phyloP scores from a whole-genome alignment of 2,329 filamentous ascomycete species.

The Chrysosporium keratinophilum region DNA sequence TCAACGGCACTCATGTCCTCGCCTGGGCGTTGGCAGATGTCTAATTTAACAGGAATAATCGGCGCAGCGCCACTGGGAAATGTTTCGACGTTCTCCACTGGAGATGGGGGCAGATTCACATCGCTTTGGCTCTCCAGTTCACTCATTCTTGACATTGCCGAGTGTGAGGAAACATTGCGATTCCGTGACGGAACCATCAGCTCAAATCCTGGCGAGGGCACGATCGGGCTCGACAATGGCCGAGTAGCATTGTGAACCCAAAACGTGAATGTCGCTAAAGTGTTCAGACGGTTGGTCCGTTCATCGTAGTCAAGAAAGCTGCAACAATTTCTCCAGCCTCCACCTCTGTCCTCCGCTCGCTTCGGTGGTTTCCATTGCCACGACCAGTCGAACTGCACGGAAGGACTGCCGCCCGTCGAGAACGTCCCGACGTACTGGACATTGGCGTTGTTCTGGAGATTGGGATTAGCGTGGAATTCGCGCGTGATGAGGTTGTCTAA shows the following conservation, averaged over 20 bases:
- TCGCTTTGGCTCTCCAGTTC: slow-evolving; percentile 46
- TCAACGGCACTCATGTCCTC: slow-evolving; percentile 79
- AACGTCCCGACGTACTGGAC: slow-evolving; percentile 93
- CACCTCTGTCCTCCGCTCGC: slow-evolving; percentile 64
- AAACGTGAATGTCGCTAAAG: slow-evolving; percentile 85
- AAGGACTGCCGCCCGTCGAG: slow-evolving; percentile 68
- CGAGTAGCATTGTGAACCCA: slow-evolving; percentile 63
- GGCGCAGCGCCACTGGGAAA: not conserved
- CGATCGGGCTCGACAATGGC: slow-evolving; percentile 43
- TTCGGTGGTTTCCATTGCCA: slow-evolving; percentile 97
- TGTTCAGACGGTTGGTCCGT: slow-evolving; percentile 76
- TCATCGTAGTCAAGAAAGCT: slow-evolving; percentile 98
- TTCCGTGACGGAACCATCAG: slow-evolving; percentile 63
- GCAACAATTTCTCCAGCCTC: slow-evolving; percentile 92
- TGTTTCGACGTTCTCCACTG: slow-evolving; percentile 14
- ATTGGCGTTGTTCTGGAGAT: slow-evolving; percentile 93
- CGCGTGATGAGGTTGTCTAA: slow-evolving; percentile 88
- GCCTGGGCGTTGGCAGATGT: slow-evolving; percentile 76
- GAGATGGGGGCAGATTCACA: slow-evolving; percentile 20
- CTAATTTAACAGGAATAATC: slow-evolving; percentile 56
- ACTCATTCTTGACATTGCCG: slow-evolving; percentile 71
- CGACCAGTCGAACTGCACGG: slow-evolving; percentile 83
- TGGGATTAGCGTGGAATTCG: slow-evolving; percentile 94
- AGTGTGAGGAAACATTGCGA: slow-evolving; percentile 76
- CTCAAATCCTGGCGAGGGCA: slow-evolving; percentile 58